Base-by-base conservation (phyloP, 208 protist genomes). In the Leishmania arabica region DNA sequence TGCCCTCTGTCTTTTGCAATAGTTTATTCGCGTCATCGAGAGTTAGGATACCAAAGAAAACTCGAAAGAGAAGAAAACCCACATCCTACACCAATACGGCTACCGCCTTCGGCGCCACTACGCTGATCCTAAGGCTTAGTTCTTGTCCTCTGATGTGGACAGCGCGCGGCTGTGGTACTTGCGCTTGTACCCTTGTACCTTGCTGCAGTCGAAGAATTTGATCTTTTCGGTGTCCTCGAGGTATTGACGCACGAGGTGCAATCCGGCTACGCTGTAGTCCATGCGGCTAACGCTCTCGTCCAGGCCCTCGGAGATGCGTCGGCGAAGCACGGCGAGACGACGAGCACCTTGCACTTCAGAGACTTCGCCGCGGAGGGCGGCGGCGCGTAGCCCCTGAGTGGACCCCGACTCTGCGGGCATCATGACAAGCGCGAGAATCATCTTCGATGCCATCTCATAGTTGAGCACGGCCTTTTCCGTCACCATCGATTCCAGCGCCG, bases 151-250 rank as follows among this genome's bases (percentile, higher is more conserved):
- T 53, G 65, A 62, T 19, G 58, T 62, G 3, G 79, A 78, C 31
- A 96, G 71, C 0, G 84, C 91, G 45, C 90, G 90, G 71, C 79
- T 90, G 84, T 96, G 91, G 54, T 95, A 96, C 86, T 91, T 93
- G 73, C 91, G 91, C 85, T 95, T 96, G 81, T 95, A 82, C 65
- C 93, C 93, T 78, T 96, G 93, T 56, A 91, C 91, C 82, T 95
- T 95, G 79, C 90, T 95, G 47, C 92, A 65, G 72, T 96, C 93
- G 77, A 94, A 95, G 84, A 96, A 96, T 62, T 89, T 88, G 34
- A 93, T 78, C 80, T 93, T 93, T 13, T 91, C 91, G 4, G 82
- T 83, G 24, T 95, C 91, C 82, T 92, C 88, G 27, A 95, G 77
- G 68, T 85, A 58, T 51, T 93, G 85, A n/a, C 90, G 89, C 37